Evolutionary conservation across 176 grass and related monocot genomes (phyloP).

Genomic region (Alloteropsis semialata): DNA sequence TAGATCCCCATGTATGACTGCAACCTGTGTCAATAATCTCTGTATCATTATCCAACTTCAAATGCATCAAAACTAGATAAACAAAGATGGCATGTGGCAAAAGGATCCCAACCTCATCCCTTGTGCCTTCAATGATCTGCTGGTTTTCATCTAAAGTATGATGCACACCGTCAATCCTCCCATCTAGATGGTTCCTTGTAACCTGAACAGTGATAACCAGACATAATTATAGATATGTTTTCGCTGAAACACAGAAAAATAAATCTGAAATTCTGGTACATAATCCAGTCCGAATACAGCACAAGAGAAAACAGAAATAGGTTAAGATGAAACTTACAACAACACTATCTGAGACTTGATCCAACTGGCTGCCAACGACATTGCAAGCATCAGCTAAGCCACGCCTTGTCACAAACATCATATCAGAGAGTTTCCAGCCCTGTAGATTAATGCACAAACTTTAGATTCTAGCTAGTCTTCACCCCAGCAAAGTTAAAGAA

Average conservation of each 20-base stretch:
- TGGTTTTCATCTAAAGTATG: constrained; percentile 68
- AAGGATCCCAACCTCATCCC: constrained; percentile 52
- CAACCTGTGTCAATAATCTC: constrained; percentile 41
- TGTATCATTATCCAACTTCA: neutral
- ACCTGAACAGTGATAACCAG: constrained; percentile 34
- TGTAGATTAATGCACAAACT: constrained; percentile 11
- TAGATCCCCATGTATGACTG: constrained; percentile 61
- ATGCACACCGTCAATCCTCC: constrained; percentile 73
- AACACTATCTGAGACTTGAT: constrained; percentile 72
- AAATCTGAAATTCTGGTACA: neutral
- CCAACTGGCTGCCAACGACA: constrained; percentile 63
- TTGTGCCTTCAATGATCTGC: constrained; percentile 68
- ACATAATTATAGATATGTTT: neutral
- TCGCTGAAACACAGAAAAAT: constrained; percentile 7
- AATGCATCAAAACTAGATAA: neutral
- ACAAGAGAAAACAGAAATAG: neutral
- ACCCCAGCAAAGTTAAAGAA: neutral
- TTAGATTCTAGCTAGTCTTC: constrained; percentile 14
- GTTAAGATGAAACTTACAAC: constrained; percentile 43
- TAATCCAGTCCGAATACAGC: neutral
- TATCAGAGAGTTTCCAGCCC: constrained; percentile 81
- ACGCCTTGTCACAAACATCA: constrained; percentile 87
- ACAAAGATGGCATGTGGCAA: neutral
- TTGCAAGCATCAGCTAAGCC: constrained; percentile 74
- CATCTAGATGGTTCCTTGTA: constrained; percentile 59